Evolutionary conservation across 2,329 filamentous ascomycete genomes (phyloP).

Genomic region (Xylaria multiplex): DNA sequence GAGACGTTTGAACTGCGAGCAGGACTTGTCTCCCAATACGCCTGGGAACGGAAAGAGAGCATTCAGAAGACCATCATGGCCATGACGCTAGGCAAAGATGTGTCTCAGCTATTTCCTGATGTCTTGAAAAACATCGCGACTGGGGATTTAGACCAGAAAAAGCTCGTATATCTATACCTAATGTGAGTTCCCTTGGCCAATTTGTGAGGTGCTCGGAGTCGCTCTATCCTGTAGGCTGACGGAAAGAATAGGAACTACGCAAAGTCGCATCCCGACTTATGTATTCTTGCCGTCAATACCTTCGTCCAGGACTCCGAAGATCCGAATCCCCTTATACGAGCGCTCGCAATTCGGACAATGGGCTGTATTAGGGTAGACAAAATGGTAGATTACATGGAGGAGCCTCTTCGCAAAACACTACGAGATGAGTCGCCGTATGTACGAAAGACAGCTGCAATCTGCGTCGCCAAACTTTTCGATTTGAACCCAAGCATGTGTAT

Average conservation of each 20-base stretch:
- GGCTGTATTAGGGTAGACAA: constrained; percentile 98
- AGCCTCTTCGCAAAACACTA: constrained; percentile 93
- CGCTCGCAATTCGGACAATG: constrained; percentile 96
- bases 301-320: constrained; percentile 99
- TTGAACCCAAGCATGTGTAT: constrained; percentile 91
- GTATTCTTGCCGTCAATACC: constrained; percentile 98
- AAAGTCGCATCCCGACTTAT: constrained; percentile 97
- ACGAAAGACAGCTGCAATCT: constrained; percentile 96
- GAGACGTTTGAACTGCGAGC: constrained; percentile 98
- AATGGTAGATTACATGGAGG: constrained; percentile 99
- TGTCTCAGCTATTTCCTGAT: constrained; percentile 95
- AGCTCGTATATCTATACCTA: constrained; percentile 96
- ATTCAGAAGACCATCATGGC: constrained; percentile 99
- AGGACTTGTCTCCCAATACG: constrained; percentile 97
- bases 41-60: constrained; percentile 97
- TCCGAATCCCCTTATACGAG: constrained; percentile 93
- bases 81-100: constrained; percentile 98
- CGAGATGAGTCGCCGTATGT: constrained; percentile 98
- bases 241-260: constrained; percentile 84
- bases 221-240: constrained; percentile 38
- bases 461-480: constrained; percentile 97
- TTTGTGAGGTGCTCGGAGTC: background rate
- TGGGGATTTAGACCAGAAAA: constrained; percentile 95
- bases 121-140: constrained; percentile 99
- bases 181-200: constrained; percentile 71